These are phyloP conservation scores for Phytopythium oedochilum DNA, from an alignment of 352 stramenopile genomes.

Conservation along the genomic window DNA sequence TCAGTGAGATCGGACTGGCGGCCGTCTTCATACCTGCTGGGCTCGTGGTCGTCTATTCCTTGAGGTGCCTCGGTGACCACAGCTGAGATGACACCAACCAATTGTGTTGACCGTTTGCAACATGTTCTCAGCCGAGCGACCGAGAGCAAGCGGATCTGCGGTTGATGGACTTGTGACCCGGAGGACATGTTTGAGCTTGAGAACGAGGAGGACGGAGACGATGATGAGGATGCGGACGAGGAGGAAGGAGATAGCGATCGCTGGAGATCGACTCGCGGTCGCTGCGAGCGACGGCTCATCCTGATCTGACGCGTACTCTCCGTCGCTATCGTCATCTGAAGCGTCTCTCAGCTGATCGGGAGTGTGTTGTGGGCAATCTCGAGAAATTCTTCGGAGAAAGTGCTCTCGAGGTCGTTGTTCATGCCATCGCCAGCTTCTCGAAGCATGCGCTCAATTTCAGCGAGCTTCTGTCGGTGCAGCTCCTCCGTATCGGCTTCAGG, in stretches of 20 bases:
- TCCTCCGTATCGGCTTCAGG: neutral
- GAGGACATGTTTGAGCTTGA: neutral
- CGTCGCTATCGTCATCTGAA: neutral
- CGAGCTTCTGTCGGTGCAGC: constrained; percentile 18
- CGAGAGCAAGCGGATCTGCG: neutral
- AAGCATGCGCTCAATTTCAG: constrained; percentile 15
- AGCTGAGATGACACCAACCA: neutral
- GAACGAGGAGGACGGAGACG: neutral
- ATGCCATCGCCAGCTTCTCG: constrained; percentile 13
- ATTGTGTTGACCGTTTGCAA: neutral
- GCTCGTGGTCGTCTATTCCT: neutral
- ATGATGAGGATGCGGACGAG: neutral
- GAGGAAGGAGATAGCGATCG: neutral
- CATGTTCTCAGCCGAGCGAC: neutral
- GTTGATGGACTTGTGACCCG: neutral
- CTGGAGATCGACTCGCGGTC: neutral
- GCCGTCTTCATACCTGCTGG: constrained; percentile 3
- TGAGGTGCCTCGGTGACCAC: neutral
- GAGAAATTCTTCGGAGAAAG: constrained; percentile 28
- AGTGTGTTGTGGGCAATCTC: constrained; percentile 14
- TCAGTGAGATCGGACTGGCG: constrained; percentile 24
- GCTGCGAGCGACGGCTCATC: neutral
- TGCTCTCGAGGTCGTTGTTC: constrained; percentile 20
- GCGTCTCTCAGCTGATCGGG: neutral
- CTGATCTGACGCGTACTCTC: neutral